Conservation (phyloP, 208 protist genomes). For the Acanthamoeba culbertsoni region DNA sequence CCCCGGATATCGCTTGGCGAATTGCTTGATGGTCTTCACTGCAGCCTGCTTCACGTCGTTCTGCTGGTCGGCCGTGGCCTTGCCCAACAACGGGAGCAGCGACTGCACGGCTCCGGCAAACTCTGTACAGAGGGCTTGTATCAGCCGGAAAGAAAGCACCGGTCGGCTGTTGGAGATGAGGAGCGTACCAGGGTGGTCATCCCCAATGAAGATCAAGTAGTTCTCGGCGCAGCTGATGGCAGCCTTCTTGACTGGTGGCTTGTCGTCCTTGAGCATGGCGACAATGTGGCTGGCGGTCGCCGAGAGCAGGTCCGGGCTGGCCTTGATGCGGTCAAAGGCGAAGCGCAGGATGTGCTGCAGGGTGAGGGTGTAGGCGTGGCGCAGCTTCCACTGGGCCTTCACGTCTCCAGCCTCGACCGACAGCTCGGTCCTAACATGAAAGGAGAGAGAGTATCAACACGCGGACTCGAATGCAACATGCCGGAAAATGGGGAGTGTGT, state of each 20-base stretch:
- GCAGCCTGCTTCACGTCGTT: slow-evolving; percentile 14
- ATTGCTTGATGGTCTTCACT: slow-evolving; percentile 6
- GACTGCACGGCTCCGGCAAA: background rate
- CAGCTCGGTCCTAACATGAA: slow-evolving; percentile 5
- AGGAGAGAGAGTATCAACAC: too few relatives aligned
- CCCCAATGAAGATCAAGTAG: background rate
- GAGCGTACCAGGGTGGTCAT: background rate
- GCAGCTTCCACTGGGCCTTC: slow-evolving; percentile 53
- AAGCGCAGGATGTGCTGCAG: slow-evolving; percentile 27
- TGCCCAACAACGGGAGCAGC: background rate
- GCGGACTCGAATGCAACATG: too few relatives aligned
- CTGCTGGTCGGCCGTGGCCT: background rate
- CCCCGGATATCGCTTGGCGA: slow-evolving; percentile 10
- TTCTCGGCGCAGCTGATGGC: background rate
- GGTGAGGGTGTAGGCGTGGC: slow-evolving; percentile 26
- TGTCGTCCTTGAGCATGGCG: slow-evolving; percentile 35
- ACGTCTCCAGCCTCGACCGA: slow-evolving; percentile 19
- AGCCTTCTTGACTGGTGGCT: slow-evolving; percentile 15
- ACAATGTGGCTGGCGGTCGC: background rate
- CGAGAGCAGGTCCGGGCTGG: slow-evolving; percentile 4
- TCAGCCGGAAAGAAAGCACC: background rate
- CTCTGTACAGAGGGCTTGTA: background rate
- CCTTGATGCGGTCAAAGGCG: background rate
- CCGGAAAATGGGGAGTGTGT: too few relatives aligned
- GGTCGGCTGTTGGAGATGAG: background rate